Evolutionary conservation across 192 early-diverging fungal genomes (phyloP), one percentile per base, ranked within the genome.

Genomic region (Backusella australiensis): DNA sequence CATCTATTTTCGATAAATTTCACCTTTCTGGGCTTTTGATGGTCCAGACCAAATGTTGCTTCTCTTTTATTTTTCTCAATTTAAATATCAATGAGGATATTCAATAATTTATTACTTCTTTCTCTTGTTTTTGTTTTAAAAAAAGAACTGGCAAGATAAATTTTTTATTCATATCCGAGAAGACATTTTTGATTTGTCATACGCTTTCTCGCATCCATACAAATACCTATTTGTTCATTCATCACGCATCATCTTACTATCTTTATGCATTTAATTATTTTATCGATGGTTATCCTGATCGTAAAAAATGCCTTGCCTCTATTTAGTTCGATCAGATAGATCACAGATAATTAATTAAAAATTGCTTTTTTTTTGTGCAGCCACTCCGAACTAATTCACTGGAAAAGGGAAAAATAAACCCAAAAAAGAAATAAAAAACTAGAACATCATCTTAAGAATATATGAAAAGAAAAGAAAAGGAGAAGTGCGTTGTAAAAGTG

Each of bases 281-380:
- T 63, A 63, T 29, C 23, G 8, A 11, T 3, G 23, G 26, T 59
- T 26, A 63, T 26, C 9, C 56, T 29, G 56, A 29, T 63, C 23
- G 56, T 14, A 4, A 9, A 63, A 63, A 29, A 4, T 23, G 56
- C 11, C 12, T 29, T 23, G 56, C 23, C 11, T 63, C 56, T 26
- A 63, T 63, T 63, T 63, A 63, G 56, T 63, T 63, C 56, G 56
- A 63, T 59, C 56, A 59, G 23, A 26, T 59, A 23, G 9, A 59
- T 29, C 26, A 23, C n/a, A 21, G 53, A 39, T 39, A 56, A 63
- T 29, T 29, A 63, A 63, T 29, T 63, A 63, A 29, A 26, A 59
- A 26, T 8, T 59, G 2, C 21, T 56, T 56, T 29, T 19, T n/a
- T 29, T 63, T 29, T 29, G 26, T 23, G 23, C 9, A 63, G 56